These are phyloP conservation scores for Gypsophila paniculata DNA, from an alignment of 179 eudicot species.

Conservation along the genomic window DNA sequence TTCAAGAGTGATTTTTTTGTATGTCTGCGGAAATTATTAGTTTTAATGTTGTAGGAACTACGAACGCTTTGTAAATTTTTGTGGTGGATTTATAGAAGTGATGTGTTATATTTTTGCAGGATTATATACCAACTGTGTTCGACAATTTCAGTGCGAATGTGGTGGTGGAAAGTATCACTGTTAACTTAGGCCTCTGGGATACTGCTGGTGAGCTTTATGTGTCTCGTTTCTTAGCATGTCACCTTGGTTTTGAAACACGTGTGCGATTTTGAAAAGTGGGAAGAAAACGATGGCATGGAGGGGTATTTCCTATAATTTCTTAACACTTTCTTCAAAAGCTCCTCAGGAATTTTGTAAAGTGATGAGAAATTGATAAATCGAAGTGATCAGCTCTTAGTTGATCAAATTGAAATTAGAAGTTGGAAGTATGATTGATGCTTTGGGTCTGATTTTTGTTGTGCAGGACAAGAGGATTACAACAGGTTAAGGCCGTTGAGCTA, in stretches of 20 bases:
- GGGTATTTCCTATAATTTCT: not conserved
- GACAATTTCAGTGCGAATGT: conserved; percentile 99
- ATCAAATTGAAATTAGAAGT: conserved; percentile 7
- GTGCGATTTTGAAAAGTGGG: not conserved
- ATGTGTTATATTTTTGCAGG: conserved; percentile 38
- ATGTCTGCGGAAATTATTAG: not conserved
- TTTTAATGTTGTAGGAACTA: not conserved
- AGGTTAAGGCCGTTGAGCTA: conserved; percentile 90
- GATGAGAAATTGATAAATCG: not conserved
- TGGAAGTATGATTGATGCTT: conserved; percentile 1
- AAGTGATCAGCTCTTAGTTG: not conserved
- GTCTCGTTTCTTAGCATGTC: not conserved
- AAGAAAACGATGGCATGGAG: not conserved
- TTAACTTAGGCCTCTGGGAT: conserved; percentile 95
- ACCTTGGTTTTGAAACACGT: not conserved
- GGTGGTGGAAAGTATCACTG: conserved; percentile 84
- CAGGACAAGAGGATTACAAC: conserved; percentile 97
- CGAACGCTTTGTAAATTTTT: conserved; percentile 6
- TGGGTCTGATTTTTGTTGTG: conserved; percentile 6
- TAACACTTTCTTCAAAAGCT: too few relatives aligned
- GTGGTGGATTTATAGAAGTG: not conserved
- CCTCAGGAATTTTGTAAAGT: not conserved
- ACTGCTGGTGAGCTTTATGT: conserved; percentile 66
- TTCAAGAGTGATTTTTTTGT: not conserved
- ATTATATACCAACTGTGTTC: conserved; percentile 89